Evolutionary conservation across 345 rosid species (phyloP), one percentile per base, ranked within the genome.

Genomic region (Heritiera fomes): DNA sequence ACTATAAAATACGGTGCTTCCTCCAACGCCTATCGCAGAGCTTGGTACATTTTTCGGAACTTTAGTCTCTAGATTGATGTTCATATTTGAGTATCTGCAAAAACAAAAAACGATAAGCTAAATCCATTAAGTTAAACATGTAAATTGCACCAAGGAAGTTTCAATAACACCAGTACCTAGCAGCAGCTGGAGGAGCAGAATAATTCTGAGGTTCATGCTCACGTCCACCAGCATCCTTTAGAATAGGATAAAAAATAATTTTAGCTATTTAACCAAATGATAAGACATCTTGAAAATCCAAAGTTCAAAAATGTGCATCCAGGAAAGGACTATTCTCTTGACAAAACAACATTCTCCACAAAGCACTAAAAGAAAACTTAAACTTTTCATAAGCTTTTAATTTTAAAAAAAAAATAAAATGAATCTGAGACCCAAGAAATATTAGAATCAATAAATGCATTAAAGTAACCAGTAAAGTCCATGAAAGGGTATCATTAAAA

Each of bases 151-250:
- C 38, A 68, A 41, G 13, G 34, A 20, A 45, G 15, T 18, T 30
- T 34, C 23, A 28, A 82, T 43, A 60, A 71, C 56, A 46, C 12
- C 61, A 71, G 47, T 87, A 83, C 88, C 88, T 65, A 8, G 79
- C 41, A 34, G 82, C 85, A 78, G 85, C 59, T 75, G 87, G 85
- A 58, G 81, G 88, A 75, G 76, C 69, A n/a, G 84, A 83, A 83
- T 85, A 85, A 73, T 79, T 87, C 66, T 40, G 85, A 50, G 78
- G 80, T 60, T 88, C 93, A 60, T 84, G 73, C 46, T 86, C 88
- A 78, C 50, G 83, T 81, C 79, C 73, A 47, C 82, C 75, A 41
- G 77, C 87, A 80, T 78, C 89, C 91, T 88, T 82, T 83, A 86
- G 49, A 82, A 80, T 78, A 77, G 77, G 60, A 75, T 41, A 46